Evolutionary conservation across 2,329 filamentous ascomycete species (phyloP).

Genomic region (Ceratocystiopsis minuta): DNA sequence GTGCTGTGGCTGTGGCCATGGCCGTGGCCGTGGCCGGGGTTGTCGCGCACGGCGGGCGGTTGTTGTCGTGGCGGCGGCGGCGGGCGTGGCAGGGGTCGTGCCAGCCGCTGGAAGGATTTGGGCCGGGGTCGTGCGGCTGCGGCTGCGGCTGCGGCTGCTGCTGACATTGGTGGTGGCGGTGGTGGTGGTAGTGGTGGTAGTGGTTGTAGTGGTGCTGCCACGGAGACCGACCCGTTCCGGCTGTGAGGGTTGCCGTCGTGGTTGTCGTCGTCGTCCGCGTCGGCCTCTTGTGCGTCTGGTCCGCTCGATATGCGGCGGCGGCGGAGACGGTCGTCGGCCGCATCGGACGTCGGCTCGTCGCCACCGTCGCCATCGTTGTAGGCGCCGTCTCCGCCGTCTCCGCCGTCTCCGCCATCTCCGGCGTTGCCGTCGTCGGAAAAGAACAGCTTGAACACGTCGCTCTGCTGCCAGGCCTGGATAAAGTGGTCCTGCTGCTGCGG

Average conservation of each 20-base stretch:
- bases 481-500: conserved; percentile 19
- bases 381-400: neutral
- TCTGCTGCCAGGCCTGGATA: conserved; percentile 19
- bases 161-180: neutral
- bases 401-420: neutral
- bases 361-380: neutral
- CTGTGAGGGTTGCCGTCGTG: too few relatives aligned
- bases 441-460: conserved; percentile 17
- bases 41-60: too few relatives aligned
- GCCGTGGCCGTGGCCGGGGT: too few relatives aligned
- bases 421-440: conserved; percentile 12
- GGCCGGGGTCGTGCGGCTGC: neutral
- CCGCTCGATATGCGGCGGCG: too few relatives aligned
- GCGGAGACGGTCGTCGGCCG: too few relatives aligned
- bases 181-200: neutral
- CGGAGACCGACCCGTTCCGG: neutral
- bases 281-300: too few relatives aligned
- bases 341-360: neutral
- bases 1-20: too few relatives aligned
- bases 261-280: too few relatives aligned
- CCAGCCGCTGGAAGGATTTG: too few relatives aligned
- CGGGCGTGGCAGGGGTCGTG: too few relatives aligned
- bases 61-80: too few relatives aligned
- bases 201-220: neutral
- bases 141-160: neutral